phyloP scores from a whole-genome alignment of 495 filamentous ascomycete species.

The Aspergillus kassunensis region DNA sequence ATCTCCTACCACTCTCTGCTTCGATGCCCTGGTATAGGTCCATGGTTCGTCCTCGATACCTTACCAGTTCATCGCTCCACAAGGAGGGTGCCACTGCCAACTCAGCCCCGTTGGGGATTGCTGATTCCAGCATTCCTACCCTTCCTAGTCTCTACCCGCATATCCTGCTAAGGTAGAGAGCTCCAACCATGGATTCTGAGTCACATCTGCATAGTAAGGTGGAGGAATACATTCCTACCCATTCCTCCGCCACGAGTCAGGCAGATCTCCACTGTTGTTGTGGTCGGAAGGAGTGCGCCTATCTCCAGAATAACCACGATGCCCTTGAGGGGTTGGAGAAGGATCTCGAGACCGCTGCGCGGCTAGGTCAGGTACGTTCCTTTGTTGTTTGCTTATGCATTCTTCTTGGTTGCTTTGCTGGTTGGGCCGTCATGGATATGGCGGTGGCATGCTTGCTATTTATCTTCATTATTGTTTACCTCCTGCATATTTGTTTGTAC shows the following conservation, averaged over 20 bases:
- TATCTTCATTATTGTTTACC: constrained; percentile 1
- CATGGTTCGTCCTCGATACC: neutral
- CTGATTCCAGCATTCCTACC: constrained; percentile 4
- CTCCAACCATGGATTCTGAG: constrained; percentile 30
- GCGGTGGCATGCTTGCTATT: neutral
- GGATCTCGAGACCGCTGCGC: constrained; percentile 78
- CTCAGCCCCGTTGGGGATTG: neutral
- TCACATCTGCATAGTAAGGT: constrained; percentile 22
- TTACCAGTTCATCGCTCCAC: constrained; percentile 4
- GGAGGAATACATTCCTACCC: constrained; percentile 37
- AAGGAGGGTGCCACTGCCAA: constrained; percentile 9
- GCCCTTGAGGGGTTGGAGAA: constrained; percentile 77
- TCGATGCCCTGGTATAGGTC: constrained; percentile 4
- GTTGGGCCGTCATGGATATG: constrained; percentile 12
- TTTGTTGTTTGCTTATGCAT: constrained; percentile 10
- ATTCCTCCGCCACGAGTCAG: constrained; percentile 26
- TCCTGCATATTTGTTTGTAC: constrained; percentile 6
- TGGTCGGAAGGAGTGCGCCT: constrained; percentile 73
- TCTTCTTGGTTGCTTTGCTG: neutral
- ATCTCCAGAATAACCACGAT: constrained; percentile 71
- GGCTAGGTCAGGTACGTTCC: constrained; percentile 76
- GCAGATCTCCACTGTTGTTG: constrained; percentile 68
- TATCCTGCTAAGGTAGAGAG: neutral
- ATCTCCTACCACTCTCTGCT: neutral
- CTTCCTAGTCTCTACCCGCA: neutral